Evolutionary conservation across 78 protist genomes (phyloP).

Genomic region (Dictyostelium discoideum): dicty_2.7 NC_007089.4:2398001-2398500

Average conservation of each 20-base stretch:
- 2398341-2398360: slow-evolving; percentile 50
- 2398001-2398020: neutral
- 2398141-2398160: slow-evolving; percentile 31
- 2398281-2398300: slow-evolving; percentile 76
- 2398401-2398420: slow-evolving; percentile 63
- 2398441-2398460: slow-evolving; percentile 56
- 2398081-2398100: slow-evolving; percentile 37
- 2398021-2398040: neutral
- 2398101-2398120: slow-evolving; percentile 65
- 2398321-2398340: slow-evolving; percentile 14
- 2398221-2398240: slow-evolving; percentile 35
- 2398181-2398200: slow-evolving; percentile 34
- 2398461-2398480: slow-evolving; percentile 54
- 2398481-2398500: slow-evolving; percentile 72
- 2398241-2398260: slow-evolving; percentile 48
- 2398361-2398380: slow-evolving; percentile 47
- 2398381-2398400: slow-evolving; percentile 67
- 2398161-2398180: slow-evolving; percentile 42
- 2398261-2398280: slow-evolving; percentile 32
- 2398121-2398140: slow-evolving; percentile 42
- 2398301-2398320: slow-evolving; percentile 59
- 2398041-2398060: slow-evolving; percentile 19
- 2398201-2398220: slow-evolving; percentile 66
- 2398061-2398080: slow-evolving; percentile 34
- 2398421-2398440: slow-evolving; percentile 68